phyloP scores from a whole-genome alignment of 768 basidiomycete genomes.

The Tylopilus felleus region DNA sequence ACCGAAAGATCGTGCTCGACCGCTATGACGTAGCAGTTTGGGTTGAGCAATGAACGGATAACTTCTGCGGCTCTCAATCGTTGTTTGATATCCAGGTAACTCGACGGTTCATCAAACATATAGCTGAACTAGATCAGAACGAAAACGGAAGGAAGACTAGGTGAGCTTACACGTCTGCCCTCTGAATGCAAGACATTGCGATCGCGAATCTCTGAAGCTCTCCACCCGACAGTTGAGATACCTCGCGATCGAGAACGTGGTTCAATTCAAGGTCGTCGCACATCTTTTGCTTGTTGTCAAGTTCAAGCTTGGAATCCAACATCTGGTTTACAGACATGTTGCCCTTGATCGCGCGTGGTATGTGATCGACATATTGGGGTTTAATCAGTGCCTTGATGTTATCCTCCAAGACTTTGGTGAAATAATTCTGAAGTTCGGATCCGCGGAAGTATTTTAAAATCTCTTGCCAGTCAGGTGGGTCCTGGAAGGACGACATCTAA shows the following conservation, averaged over 20 bases:
- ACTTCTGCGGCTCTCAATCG: conserved; percentile 93
- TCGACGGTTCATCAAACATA: conserved; percentile 99
- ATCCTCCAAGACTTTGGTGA: conserved; percentile 98
- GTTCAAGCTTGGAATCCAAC: conserved; percentile 88
- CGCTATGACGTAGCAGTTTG: conserved; percentile 90
- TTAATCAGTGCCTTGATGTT: conserved; percentile 98
- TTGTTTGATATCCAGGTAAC: conserved; percentile 96
- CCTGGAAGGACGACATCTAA: conserved; percentile 41
- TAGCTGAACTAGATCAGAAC: conserved; percentile 50
- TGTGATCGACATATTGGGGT: conserved; percentile 99
- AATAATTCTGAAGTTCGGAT: conserved; percentile 98
- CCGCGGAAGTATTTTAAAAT: conserved; percentile 98
- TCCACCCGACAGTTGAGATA: conserved; percentile 87
- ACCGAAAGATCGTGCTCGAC: conserved; percentile 99
- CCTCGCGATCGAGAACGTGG: conserved; percentile 81
- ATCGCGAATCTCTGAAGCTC: conserved; percentile 98
- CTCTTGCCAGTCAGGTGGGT: conserved; percentile 99
- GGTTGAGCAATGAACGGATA: conserved; percentile 80
- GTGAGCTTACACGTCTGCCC: conserved; percentile 83
- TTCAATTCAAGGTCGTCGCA: conserved; percentile 85
- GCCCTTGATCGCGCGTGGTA: conserved; percentile 93
- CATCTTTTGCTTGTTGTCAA: conserved; percentile 84
- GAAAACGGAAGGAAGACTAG: background rate
- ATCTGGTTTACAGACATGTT: conserved; percentile 82
- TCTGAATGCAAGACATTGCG: conserved; percentile 94